These are phyloP conservation scores for Imleria badia DNA, from an alignment of 768 basidiomycete species.

Conservation along the genomic window DNA sequence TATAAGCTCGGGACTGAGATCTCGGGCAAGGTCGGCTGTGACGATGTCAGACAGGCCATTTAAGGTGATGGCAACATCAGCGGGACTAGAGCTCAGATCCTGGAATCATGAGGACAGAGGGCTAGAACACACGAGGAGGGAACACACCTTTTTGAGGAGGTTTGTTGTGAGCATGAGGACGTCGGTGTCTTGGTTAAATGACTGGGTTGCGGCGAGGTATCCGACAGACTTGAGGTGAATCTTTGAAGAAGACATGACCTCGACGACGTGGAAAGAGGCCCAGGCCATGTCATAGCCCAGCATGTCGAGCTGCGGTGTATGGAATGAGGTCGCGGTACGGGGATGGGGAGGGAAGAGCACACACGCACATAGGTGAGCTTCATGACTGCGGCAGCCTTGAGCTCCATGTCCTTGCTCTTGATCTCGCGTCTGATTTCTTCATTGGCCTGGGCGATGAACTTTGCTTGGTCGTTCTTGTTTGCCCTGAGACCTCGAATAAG, in stretches of 20 bases:
- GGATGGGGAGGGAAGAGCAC: neutral
- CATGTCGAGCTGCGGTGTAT: constrained; percentile 82
- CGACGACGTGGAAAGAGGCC: constrained; percentile 96
- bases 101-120: constrained; percentile 31
- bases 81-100: constrained; percentile 79
- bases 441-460: constrained; percentile 91
- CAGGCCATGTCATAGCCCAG: constrained; percentile 92
- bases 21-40: constrained; percentile 86
- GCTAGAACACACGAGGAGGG: neutral
- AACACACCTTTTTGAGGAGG: constrained; percentile 82
- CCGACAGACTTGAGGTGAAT: constrained; percentile 94
- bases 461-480: constrained; percentile 90
- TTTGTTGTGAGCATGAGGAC: constrained; percentile 98
- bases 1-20: constrained; percentile 82
- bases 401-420: constrained; percentile 91
- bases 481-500: constrained; percentile 93
- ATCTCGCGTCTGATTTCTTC: constrained; percentile 93
- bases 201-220: constrained; percentile 90
- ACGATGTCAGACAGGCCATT: constrained; percentile 84
- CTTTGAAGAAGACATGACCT: constrained; percentile 94
- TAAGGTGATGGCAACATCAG: constrained; percentile 72
- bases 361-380: constrained; percentile 93
- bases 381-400: constrained; percentile 92
- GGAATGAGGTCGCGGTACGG: constrained; percentile 8
- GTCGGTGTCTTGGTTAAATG: constrained; percentile 92